Evolutionary conservation across 352 stramenopile genomes (phyloP).

Genomic region (Aphanomyces cochlioides): DNA sequence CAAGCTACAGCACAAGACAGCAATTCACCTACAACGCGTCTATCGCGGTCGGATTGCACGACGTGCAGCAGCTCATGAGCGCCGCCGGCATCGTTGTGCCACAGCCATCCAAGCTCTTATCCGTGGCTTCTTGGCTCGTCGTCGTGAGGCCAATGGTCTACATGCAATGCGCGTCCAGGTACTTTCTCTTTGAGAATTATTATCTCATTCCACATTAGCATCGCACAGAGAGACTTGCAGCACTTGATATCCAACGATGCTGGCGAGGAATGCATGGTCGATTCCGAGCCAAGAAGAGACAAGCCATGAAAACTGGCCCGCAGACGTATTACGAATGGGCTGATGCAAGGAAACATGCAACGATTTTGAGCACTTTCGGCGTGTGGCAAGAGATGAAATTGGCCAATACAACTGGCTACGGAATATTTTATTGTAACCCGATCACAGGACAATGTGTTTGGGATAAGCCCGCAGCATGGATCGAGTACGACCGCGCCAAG

Average conservation of each 20-base stretch:
- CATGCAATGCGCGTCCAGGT: constrained; percentile 32
- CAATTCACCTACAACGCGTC: constrained; percentile 54
- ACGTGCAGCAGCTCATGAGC: constrained; percentile 35
- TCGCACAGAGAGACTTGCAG: constrained; percentile 34
- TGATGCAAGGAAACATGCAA: constrained; percentile 33
- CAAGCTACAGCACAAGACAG: constrained; percentile 55
- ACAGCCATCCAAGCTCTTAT: constrained; percentile 53
- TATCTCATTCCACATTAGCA: constrained; percentile 21
- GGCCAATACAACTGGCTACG: constrained; percentile 40
- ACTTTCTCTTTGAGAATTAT: neutral
- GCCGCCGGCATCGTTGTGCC: constrained; percentile 39
- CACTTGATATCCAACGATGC: constrained; percentile 46
- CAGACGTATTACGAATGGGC: constrained; percentile 65
- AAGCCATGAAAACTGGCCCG: constrained; percentile 50
- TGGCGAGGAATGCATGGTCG: constrained; percentile 55
- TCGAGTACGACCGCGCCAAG: constrained; percentile 39
- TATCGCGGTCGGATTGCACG: constrained; percentile 59
- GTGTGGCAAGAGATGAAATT: constrained; percentile 75
- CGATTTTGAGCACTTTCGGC: constrained; percentile 45
- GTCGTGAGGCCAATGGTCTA: constrained; percentile 33
- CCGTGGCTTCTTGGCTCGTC: constrained; percentile 41
- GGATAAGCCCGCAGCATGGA: constrained; percentile 61
- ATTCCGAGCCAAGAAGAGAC: constrained; percentile 40
- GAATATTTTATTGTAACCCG: constrained; percentile 72
- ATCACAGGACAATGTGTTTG: constrained; percentile 64